Conservation (phyloP, 2,329 filamentous ascomycete genomes). For the Rutstroemia sp. region DNA sequence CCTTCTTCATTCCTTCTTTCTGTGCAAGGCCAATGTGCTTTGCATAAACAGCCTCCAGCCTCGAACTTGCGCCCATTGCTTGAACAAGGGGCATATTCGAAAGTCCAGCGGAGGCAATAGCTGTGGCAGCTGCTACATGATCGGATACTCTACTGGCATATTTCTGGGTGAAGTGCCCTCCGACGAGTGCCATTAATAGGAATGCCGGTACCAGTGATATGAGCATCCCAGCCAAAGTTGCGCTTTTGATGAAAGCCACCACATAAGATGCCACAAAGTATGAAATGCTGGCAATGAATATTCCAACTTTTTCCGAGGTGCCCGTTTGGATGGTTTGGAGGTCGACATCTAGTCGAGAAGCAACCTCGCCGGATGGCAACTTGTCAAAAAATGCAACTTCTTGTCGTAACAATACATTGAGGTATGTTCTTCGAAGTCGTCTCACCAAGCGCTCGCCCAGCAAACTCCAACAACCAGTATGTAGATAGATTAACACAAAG, state of each 20-base stretch:
- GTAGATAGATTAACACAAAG: slow-evolving; percentile 56
- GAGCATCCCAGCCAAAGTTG: slow-evolving; percentile 42
- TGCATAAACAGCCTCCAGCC: neutral
- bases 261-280: slow-evolving; percentile 43
- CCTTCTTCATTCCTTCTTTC: slow-evolving; percentile 40
- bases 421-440: slow-evolving; percentile 44
- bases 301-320: slow-evolving; percentile 52
- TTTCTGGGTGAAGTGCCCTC: neutral
- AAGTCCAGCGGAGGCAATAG: neutral
- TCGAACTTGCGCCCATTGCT: neutral
- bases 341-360: slow-evolving; percentile 44
- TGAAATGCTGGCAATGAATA: slow-evolving; percentile 43
- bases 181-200: neutral
- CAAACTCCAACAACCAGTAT: slow-evolving; percentile 53
- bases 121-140: neutral
- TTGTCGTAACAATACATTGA: slow-evolving; percentile 43
- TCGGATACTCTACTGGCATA: neutral
- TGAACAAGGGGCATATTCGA: neutral
- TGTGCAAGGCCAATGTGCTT: slow-evolving; percentile 25
- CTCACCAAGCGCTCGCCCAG: slow-evolving; percentile 46
- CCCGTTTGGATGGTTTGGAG: slow-evolving; percentile 50
- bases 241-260: slow-evolving; percentile 51
- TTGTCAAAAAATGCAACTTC: slow-evolving; percentile 48
- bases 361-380: slow-evolving; percentile 43
- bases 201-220: slow-evolving; percentile 1